Conservation (phyloP, 108 stramenopile species). For the Ochromonas danica region DNA sequence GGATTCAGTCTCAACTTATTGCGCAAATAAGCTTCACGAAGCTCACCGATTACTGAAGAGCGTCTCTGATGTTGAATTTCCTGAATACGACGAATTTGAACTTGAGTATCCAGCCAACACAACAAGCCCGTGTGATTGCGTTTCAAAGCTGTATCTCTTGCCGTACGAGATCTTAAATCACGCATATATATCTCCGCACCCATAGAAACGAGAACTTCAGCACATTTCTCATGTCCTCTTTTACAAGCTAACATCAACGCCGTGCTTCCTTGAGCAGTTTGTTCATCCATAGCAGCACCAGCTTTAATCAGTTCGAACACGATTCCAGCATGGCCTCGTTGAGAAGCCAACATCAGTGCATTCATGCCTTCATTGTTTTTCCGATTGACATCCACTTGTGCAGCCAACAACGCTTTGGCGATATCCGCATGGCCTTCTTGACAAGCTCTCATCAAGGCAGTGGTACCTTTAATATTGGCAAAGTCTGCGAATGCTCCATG, state of each 20-base stretch:
- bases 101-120: constrained; percentile 31
- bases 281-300: constrained; percentile 59
- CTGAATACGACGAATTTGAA: constrained; percentile 48
- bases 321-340: constrained; percentile 71
- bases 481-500: constrained; percentile 61
- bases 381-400: constrained; percentile 67
- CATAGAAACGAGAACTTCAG: constrained; percentile 66
- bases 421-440: constrained; percentile 73
- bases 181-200: constrained; percentile 71
- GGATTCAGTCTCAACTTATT: constrained; percentile 26
- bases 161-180: constrained; percentile 67
- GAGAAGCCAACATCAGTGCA: constrained; percentile 77
- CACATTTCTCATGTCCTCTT: constrained; percentile 67
- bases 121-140: constrained; percentile 36
- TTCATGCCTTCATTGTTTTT: constrained; percentile 74
- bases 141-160: constrained; percentile 62
- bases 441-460: constrained; percentile 77
- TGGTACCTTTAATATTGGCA: constrained; percentile 73
- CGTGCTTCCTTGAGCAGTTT: constrained; percentile 74
- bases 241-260: constrained; percentile 78
- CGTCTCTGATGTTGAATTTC: constrained; percentile 48
- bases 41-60: not conserved
- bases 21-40: constrained; percentile 35
- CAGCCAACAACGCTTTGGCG: constrained; percentile 38
- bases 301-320: constrained; percentile 63